Conservation (phyloP, 2,329 filamentous ascomycete genomes). For the Aspergillus awamori region DNA sequence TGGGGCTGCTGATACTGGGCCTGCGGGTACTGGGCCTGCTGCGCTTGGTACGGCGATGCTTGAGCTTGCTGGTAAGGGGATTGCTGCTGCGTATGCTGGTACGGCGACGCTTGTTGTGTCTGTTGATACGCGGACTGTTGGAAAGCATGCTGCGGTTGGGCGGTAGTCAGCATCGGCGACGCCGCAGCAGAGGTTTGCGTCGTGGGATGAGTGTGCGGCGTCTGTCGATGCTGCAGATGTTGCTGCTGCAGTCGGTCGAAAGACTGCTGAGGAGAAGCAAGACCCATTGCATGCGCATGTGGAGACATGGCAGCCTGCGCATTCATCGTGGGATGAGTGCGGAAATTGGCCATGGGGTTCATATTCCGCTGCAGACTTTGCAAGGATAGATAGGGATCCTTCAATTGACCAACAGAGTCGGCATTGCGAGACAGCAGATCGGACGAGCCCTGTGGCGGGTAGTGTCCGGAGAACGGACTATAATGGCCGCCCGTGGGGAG, state of each 20-base stretch:
- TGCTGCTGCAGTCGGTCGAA: slow-evolving; percentile 35
- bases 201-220: slow-evolving; percentile 18
- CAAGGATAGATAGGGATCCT: slow-evolving; percentile 29
- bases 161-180: slow-evolving; percentile 24
- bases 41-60: slow-evolving; percentile 14
- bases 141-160: slow-evolving; percentile 21
- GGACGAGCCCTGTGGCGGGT: slow-evolving; percentile 31
- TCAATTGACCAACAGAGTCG: slow-evolving; percentile 32
- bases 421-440: slow-evolving; percentile 32
- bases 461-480: slow-evolving; percentile 33
- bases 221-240: slow-evolving; percentile 31
- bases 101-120: slow-evolving; percentile 8
- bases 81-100: slow-evolving; percentile 9
- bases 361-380: slow-evolving; percentile 36
- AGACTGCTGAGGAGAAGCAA: slow-evolving; percentile 37
- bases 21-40: slow-evolving; percentile 10
- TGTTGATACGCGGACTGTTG: slow-evolving; percentile 13
- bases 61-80: slow-evolving; percentile 13
- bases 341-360: slow-evolving; percentile 36
- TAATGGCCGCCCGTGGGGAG: slow-evolving; percentile 33
- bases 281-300: slow-evolving; percentile 32
- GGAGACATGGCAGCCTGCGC: slow-evolving; percentile 31
- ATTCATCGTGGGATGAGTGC: slow-evolving; percentile 31
- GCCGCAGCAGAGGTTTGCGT: slow-evolving; percentile 18
- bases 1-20: slow-evolving; percentile 23